Evolutionary conservation across 768 basidiomycete species (phyloP), one percentile per base, ranked within the genome.

Genomic region (Russula lepida): DNA sequence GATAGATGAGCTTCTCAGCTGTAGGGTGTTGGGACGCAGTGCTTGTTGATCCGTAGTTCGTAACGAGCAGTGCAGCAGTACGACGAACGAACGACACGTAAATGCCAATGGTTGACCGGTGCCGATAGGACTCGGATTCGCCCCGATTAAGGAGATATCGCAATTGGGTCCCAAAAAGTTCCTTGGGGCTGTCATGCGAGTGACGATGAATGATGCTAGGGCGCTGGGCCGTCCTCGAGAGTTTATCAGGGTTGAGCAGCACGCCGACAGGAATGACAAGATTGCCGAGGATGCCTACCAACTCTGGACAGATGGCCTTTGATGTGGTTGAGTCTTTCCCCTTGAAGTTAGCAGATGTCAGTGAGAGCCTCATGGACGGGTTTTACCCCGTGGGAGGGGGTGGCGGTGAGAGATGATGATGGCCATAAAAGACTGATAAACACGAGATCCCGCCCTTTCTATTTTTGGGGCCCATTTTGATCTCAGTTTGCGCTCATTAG

Each of bases 91-190:
- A 49, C 43, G 17, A 55, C 13, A 23, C 76, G 71, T 58, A 78
- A 19, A 11, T 21, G 21, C n/a, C n/a, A 21, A 59, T 79, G 78
- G 65, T 79, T 76, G 25, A 80, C 71, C 60, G 79, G 77, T 4
- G 77, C 81, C 9, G 79, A 76, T 23, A 81, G 71, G 67, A 81
- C 79, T 15, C 81, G 68, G 15, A 80, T 72, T 68, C 80, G 77
- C 9, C 9, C 80, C 80, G 51, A 80, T 73, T 69, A 75, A 73
- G 3, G 80, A 79, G 62, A 81, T 82, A 62, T 79, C 78, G 4
- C 79, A 78, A 1, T 77, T 79, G 62, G 62, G 33, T 56, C n/a
- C 6, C 15, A 43, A 61, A 50, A 35, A 6, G 12, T 6, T 25
- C 12, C 46, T 25, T 6, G 5, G 5, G 46, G 6, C 25, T n/a